Conservation (phyloP, 2,329 filamentous ascomycete species). For the Calonectria multiphialidica region DNA sequence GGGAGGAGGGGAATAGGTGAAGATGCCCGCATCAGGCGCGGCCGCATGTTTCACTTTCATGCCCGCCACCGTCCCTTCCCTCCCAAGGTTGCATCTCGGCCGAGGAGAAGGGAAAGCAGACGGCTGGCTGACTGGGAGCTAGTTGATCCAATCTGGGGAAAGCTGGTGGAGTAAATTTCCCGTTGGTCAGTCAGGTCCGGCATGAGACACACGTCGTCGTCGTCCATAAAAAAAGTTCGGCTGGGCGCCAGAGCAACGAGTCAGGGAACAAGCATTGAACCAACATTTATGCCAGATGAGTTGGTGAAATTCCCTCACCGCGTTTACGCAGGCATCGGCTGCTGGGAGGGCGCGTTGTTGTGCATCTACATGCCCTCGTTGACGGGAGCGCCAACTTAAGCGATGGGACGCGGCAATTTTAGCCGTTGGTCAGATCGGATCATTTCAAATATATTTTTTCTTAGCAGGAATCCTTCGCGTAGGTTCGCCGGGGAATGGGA, state of each 20-base stretch:
- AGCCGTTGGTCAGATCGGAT: conserved; percentile 62
- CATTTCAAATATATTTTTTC: conserved; percentile 3
- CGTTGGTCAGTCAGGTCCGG: background rate
- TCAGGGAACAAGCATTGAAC: background rate
- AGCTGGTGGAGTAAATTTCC: conserved; percentile 19
- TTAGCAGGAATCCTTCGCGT: background rate
- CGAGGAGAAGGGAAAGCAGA: conserved; percentile 2
- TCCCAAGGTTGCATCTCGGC: conserved; percentile 6
- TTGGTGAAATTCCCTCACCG: conserved; percentile 2
- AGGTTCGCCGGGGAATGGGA: background rate
- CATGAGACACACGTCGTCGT: conserved; percentile 14
- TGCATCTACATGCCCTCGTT: background rate
- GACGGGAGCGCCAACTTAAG: conserved; percentile 8
- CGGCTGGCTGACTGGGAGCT: conserved; percentile 7
- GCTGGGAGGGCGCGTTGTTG: background rate
- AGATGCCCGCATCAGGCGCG: background rate
- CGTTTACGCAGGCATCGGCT: background rate
- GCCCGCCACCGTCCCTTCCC: background rate
- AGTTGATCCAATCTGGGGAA: background rate
- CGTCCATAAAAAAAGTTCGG: background rate
- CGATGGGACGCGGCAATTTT: conserved; percentile 13
- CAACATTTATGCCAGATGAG: background rate
- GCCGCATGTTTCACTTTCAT: conserved; percentile 12
- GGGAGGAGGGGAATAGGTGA: background rate
- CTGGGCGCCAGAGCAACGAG: conserved; percentile 5